Conservation (phyloP, 2,329 filamentous ascomycete species). For the Neofusicoccum umdonicola region DNA sequence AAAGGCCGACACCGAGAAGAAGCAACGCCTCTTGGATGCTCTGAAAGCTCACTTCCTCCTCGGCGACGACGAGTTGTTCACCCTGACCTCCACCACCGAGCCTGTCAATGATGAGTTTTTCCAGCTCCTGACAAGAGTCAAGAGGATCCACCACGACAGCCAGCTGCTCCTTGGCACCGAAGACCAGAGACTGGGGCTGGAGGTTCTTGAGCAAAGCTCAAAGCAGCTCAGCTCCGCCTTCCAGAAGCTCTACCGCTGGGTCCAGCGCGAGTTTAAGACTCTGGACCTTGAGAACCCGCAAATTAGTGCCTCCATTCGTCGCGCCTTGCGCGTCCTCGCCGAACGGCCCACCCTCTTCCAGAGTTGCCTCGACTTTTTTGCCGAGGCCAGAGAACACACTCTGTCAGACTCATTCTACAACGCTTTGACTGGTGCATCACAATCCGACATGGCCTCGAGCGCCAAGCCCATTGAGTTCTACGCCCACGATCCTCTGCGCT, state of each 20-base stretch:
- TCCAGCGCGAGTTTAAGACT: constrained; percentile 88
- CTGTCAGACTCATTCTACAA: constrained; percentile 86
- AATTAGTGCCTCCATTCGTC: constrained; percentile 79
- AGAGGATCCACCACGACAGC: constrained; percentile 84
- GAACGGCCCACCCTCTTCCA: constrained; percentile 89
- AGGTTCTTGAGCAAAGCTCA: constrained; percentile 88
- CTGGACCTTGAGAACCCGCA: constrained; percentile 93
- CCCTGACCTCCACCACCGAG: constrained; percentile 73
- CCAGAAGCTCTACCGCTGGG: constrained; percentile 94
- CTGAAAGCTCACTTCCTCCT: constrained; percentile 83
- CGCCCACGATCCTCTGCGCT: constrained; percentile 86
- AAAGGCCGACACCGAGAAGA: constrained; percentile 71
- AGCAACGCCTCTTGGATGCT: constrained; percentile 72
- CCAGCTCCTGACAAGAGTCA: constrained; percentile 69
- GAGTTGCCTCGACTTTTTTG: constrained; percentile 88
- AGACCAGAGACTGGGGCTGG: constrained; percentile 80
- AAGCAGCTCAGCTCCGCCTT: constrained; percentile 85
- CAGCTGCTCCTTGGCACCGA: constrained; percentile 86
- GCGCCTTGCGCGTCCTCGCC: constrained; percentile 80
- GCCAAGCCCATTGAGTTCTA: constrained; percentile 89
- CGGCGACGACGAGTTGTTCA: constrained; percentile 73
- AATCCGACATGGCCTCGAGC: constrained; percentile 53
- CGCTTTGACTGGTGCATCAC: constrained; percentile 73
- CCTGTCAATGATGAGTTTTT: constrained; percentile 88
- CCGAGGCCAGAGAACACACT: constrained; percentile 81